These are phyloP conservation scores for Colletotrichum kahawae DNA, from an alignment of 2,329 filamentous ascomycete genomes.

Conservation along the genomic window DNA sequence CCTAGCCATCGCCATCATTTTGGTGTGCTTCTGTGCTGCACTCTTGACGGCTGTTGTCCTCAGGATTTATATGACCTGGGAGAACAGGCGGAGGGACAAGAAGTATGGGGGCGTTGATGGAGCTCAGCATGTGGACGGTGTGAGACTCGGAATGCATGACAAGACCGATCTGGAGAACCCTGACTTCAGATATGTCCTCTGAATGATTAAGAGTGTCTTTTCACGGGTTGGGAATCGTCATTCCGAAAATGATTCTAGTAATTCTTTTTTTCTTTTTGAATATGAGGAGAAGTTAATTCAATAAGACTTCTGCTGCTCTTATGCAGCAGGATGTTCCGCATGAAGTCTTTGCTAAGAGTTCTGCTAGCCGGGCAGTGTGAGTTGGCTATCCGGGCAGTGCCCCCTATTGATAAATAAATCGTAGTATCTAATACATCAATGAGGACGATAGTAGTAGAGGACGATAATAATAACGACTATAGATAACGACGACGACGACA, in stretches of 20 bases:
- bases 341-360: too few relatives aligned
- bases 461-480: too few relatives aligned
- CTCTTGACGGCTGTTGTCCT: not conserved
- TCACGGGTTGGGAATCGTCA: rapidly evolving
- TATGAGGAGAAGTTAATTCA: not conserved
- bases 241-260: rapidly evolving
- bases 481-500: too few relatives aligned
- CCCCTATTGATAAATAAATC: too few relatives aligned
- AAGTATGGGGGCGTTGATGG: not conserved
- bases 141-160: slow-evolving; percentile 28
- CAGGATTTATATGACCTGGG: not conserved
- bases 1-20: slow-evolving; percentile 27
- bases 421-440: too few relatives aligned
- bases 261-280: not conserved
- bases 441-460: too few relatives aligned
- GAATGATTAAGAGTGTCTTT: not conserved
- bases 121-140: slow-evolving; percentile 19
- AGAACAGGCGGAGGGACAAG: not conserved
- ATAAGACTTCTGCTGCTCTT: not conserved
- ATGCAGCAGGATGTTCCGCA: too few relatives aligned
- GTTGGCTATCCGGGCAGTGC: too few relatives aligned
- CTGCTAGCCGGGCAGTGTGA: too few relatives aligned
- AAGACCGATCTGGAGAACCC: slow-evolving; percentile 30
- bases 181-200: slow-evolving; percentile 28
- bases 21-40: slow-evolving; percentile 6